Evolutionary conservation across 108 stramenopile species (phyloP).

Genomic region (Cyclotella sp.): DNA sequence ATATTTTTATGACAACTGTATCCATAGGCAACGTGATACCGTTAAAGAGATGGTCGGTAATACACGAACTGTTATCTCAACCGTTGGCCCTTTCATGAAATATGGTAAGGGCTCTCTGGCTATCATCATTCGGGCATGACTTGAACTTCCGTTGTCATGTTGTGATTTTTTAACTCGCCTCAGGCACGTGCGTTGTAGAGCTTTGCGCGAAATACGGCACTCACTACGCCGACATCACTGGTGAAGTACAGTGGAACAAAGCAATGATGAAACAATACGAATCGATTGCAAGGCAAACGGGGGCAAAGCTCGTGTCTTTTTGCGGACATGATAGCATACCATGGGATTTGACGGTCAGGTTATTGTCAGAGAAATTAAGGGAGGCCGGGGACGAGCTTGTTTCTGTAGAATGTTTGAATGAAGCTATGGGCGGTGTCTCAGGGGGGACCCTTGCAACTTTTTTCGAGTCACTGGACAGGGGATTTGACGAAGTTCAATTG

Average conservation of each 20-base stretch:
- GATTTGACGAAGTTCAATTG: constrained; percentile 18
- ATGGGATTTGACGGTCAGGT: constrained; percentile 76
- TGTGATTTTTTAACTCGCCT: background rate
- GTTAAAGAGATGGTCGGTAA: constrained; percentile 69
- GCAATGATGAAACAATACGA: constrained; percentile 73
- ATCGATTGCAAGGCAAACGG: constrained; percentile 57
- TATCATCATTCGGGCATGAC: background rate
- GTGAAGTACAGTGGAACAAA: constrained; percentile 88
- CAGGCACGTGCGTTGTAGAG: constrained; percentile 61
- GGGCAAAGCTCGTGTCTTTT: constrained; percentile 76
- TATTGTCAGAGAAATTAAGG: constrained; percentile 49
- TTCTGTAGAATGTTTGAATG: constrained; percentile 59
- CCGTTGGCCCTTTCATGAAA: constrained; percentile 90
- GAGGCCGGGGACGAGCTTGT: constrained; percentile 49
- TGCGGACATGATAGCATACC: constrained; percentile 92
- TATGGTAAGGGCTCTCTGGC: constrained; percentile 54
- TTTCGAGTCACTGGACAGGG: constrained; percentile 24
- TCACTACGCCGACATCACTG: constrained; percentile 94
- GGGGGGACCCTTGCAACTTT: constrained; percentile 69
- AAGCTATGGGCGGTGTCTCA: constrained; percentile 52
- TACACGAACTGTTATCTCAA: constrained; percentile 79
- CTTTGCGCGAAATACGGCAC: constrained; percentile 83
- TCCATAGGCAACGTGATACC: constrained; percentile 50
- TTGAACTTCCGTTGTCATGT: background rate
- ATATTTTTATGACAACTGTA: background rate